Base-by-base conservation (phyloP, 2,329 filamentous ascomycete genomes). In the Sordariomycetes sp. region DNA sequence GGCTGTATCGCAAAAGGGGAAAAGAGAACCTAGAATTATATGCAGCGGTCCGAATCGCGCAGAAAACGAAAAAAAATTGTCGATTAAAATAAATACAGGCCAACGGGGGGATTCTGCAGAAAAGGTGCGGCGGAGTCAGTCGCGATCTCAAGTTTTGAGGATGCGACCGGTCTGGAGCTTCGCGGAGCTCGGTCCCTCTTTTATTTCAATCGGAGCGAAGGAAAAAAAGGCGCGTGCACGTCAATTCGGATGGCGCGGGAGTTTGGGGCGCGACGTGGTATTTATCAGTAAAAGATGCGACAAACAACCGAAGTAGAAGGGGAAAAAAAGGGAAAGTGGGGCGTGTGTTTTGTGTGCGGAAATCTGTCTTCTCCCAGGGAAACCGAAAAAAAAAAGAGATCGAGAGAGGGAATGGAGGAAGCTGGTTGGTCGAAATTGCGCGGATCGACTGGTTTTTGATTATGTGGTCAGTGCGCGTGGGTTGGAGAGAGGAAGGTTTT, bases 151-250 rank as follows among this genome's bases (percentile, higher is more conserved):
- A 46, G 40, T 46, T 46, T 46, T 6, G 40, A n/a, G 40, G 18
- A n/a, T 46, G 28, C 28, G 28, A 32, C 28, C 28, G 8, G 28
- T 32, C 28, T 32, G 28, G 28, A 32, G 28, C 28, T 32, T 32
- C 28, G 28, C 28, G 56, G 51, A 54, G 52, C 34, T 54, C 37
- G 37, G 37, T n/a, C 52, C 28, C 16, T n/a, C 16, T 54, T 54
- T 32, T 37, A 12, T 25, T 32, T 32, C 28, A 32, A 32, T 32
- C 28, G 25, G 22, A 18, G 53, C 53, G 59, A 59, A 57, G 57
- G 56, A 58, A 32, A 32, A 59, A 62, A 62, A 61, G 59, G 58
- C 61, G 61, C 61, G 59, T 61, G 58, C 60, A 62, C 60, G 61
- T 62, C 61, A 55, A 58, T 32, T 58, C 28, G 58, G 59, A 59